phyloP scores from a whole-genome alignment of 2,329 filamentous ascomycete species.

The Monosporascus sp. region DNA sequence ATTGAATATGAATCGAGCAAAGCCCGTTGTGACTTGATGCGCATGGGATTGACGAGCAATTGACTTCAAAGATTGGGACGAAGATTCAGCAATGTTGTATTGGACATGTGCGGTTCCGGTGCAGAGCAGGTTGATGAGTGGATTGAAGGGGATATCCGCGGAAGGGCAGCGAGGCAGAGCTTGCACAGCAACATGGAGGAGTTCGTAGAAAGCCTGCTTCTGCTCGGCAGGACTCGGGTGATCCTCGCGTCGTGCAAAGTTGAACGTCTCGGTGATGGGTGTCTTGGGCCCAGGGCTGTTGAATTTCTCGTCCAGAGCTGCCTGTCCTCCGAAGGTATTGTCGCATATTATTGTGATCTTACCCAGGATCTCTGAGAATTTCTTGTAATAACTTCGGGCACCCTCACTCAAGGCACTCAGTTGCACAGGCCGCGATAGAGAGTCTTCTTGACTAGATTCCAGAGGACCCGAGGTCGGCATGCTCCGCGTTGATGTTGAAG shows the following conservation, averaged over 20 bases:
- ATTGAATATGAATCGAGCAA: slow-evolving; percentile 96
- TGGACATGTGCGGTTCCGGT: slow-evolving; percentile 96
- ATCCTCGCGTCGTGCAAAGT: slow-evolving; percentile 80
- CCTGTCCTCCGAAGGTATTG: slow-evolving; percentile 94
- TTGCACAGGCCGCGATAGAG: slow-evolving; percentile 61
- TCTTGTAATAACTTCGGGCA: slow-evolving; percentile 77
- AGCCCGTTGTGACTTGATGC: slow-evolving; percentile 93
- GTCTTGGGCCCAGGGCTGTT: slow-evolving; percentile 84
- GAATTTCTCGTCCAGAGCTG: slow-evolving; percentile 92
- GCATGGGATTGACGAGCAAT: slow-evolving; percentile 91
- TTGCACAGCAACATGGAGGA: slow-evolving; percentile 92
- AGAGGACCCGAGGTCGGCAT: slow-evolving; percentile 19
- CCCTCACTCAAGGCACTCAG: slow-evolving; percentile 64
- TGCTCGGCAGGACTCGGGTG: slow-evolving; percentile 67
- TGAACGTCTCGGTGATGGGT: slow-evolving; percentile 90
- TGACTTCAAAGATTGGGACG: slow-evolving; percentile 86
- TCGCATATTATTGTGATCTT: slow-evolving; percentile 97
- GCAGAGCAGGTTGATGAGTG: slow-evolving; percentile 88
- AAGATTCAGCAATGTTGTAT: slow-evolving; percentile 84
- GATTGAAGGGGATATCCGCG: slow-evolving; percentile 84
- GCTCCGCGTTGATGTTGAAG: slow-evolving; percentile 34
- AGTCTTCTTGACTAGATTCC: slow-evolving; percentile 47
- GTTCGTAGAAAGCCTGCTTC: slow-evolving; percentile 91
- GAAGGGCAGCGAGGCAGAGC: slow-evolving; percentile 92
- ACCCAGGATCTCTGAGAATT: slow-evolving; percentile 91